Conservation (phyloP, 2,329 filamentous ascomycete genomes). For the Fusarium concolor region DNA sequence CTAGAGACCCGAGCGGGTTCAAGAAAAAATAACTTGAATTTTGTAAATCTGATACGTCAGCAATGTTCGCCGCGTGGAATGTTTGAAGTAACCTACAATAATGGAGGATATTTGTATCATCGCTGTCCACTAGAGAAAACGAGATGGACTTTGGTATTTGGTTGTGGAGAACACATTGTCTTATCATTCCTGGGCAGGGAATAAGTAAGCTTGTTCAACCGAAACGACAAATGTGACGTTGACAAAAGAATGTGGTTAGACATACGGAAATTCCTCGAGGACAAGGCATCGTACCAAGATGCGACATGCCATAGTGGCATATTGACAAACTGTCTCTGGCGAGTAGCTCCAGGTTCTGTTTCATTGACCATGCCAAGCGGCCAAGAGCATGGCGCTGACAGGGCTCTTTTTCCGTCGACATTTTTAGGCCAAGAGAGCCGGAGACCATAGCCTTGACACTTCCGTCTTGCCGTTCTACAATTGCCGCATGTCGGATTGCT, state of each 20-base stretch:
- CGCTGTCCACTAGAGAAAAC: neutral
- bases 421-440: neutral
- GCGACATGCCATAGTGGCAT: neutral
- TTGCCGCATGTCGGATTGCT: neutral
- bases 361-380: neutral
- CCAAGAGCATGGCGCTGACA: neutral
- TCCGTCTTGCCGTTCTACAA: neutral
- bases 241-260: too few relatives aligned
- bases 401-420: neutral
- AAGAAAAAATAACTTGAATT: neutral
- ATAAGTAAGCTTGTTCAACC: too few relatives aligned
- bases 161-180: too few relatives aligned
- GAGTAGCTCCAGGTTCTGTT: too few relatives aligned
- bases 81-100: neutral
- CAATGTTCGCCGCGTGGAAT: too few relatives aligned
- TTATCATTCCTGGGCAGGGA: too few relatives aligned
- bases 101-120: neutral
- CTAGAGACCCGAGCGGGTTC: neutral
- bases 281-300: neutral
- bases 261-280: neutral
- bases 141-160: neutral
- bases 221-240: too few relatives aligned
- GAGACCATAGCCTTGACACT: neutral
- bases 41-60: neutral
- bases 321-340: neutral